Evolutionary conservation across 164 flowering plant species (phyloP).

Genomic region (Vitis riparia): DNA sequence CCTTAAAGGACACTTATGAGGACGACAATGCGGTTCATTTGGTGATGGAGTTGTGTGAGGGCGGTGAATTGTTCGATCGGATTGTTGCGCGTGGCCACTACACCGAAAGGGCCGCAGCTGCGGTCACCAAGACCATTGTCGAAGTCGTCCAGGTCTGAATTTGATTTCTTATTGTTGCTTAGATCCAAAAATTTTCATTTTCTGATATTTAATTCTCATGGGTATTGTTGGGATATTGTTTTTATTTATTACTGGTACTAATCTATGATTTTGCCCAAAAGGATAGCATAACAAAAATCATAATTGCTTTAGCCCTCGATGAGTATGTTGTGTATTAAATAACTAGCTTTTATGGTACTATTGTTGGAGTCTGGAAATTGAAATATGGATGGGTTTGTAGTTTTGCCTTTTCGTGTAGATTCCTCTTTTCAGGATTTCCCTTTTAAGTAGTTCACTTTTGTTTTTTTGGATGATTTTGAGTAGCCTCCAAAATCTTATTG

Average conservation of each 20-base stretch:
- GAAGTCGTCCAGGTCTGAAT: slow-evolving; percentile 40
- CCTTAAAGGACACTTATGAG: slow-evolving; percentile 40
- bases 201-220: background rate
- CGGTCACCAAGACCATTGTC: slow-evolving; percentile 35
- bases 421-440: background rate
- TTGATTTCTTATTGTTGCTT: background rate
- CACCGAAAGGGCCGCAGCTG: slow-evolving; percentile 43
- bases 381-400: background rate
- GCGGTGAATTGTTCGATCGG: slow-evolving; percentile 45
- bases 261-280: too few species aligned
- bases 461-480: background rate
- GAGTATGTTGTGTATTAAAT: background rate
- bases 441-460: background rate
- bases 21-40: slow-evolving; percentile 39
- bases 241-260: background rate
- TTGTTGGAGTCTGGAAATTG: background rate
- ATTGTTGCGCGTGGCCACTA: slow-evolving; percentile 46
- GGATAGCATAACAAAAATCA: too few species aligned
- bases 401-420: background rate
- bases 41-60: slow-evolving; percentile 48
- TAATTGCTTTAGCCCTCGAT: too few species aligned
- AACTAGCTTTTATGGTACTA: background rate
- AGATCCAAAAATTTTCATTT: background rate
- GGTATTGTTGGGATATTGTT: background rate
- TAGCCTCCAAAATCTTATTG: background rate